Base-by-base conservation (phyloP, 805 yeast species). In the Helenozyma rhizophorensis region DNA sequence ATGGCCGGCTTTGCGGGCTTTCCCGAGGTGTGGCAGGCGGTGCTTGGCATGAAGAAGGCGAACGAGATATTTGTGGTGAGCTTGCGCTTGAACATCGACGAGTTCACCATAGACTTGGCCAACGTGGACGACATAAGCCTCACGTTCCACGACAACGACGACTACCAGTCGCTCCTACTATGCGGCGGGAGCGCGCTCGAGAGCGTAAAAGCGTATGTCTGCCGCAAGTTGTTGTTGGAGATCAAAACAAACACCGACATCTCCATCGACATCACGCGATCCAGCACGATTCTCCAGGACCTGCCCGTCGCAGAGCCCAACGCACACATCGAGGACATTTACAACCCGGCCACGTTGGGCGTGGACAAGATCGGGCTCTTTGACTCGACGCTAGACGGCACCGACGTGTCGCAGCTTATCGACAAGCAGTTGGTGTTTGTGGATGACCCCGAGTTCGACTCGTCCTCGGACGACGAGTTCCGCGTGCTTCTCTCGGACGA, bases 41-140 rank as follows among this genome's bases (percentile, higher is more conserved):
- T 38, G 16, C 33, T 45, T 10, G 27, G 38, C 21, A 30, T 34
- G 39, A 37, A 33, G 13, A 30, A 32, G 9, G 22, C 28, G 9
- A 46, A 52, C 33, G 68, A 64, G 33, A 43, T 58, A 5, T 65
- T 64, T 38, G 54, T 65, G 11, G 65, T 63, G 7, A 56, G 47
- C 18, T 39, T 61, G 11, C 39, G 37, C 9, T 44, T 65, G 30
- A 39, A 42, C 22, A 31, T 60, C 9, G 39, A 53, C 17, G 43
- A 49, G 14, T 52, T 62, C 24, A 25, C 43, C 1, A 39, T 58
- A 2, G 40, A 48, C 23, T 33, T 42, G 32, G 34, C 43, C 6
- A 37, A 50, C n/a, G 28, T 35, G 9, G 21, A 32, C 21, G 39
- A 47, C 12, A 30, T 56, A 1, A 15, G 30, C 8, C 37, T 63